Evolutionary conservation across 2,329 filamentous ascomycete species (phyloP).

Genomic region (Sphaerostilbella broomeana): DNA sequence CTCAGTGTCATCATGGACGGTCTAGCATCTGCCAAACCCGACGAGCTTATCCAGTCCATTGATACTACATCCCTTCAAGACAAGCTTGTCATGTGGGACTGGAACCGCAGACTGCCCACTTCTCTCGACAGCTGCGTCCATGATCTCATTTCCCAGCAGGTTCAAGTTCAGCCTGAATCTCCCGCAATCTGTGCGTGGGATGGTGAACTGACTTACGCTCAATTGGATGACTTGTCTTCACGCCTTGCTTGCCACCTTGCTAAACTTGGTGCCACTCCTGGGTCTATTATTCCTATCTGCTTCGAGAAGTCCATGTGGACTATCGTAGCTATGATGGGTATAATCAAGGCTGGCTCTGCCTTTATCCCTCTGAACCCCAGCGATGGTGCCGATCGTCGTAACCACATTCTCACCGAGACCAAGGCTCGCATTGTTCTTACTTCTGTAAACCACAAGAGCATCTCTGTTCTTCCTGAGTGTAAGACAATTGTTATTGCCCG

Average conservation of each 20-base stretch:
- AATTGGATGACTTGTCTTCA: slow-evolving; percentile 16
- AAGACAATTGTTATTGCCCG: too few relatives aligned
- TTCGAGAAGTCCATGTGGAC: slow-evolving; percentile 4
- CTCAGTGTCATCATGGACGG: too few relatives aligned
- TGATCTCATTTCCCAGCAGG: slow-evolving; percentile 20
- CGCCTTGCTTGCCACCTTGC: background rate
- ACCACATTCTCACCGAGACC: background rate
- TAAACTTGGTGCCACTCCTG: background rate
- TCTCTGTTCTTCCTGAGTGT: too few relatives aligned
- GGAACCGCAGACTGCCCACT: background rate
- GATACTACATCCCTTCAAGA: background rate
- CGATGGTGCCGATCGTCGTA: background rate
- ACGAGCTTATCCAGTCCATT: background rate
- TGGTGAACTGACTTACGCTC: slow-evolving; percentile 23
- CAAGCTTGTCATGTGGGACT: background rate
- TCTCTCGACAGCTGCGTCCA: slow-evolving; percentile 18
- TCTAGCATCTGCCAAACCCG: background rate
- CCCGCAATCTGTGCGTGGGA: slow-evolving; percentile 28
- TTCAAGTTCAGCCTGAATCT: slow-evolving; percentile 17
- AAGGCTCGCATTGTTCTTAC: background rate
- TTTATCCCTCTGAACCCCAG: background rate
- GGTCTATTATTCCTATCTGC: background rate
- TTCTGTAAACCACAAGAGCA: too few relatives aligned
- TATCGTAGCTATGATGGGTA: background rate
- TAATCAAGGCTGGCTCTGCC: background rate